A percentile compares a stretch with the other conserved stretches of the same genome.
Conservation (phyloP, 2,329 filamentous ascomycete genomes). For the Cytospora mali region DNA sequence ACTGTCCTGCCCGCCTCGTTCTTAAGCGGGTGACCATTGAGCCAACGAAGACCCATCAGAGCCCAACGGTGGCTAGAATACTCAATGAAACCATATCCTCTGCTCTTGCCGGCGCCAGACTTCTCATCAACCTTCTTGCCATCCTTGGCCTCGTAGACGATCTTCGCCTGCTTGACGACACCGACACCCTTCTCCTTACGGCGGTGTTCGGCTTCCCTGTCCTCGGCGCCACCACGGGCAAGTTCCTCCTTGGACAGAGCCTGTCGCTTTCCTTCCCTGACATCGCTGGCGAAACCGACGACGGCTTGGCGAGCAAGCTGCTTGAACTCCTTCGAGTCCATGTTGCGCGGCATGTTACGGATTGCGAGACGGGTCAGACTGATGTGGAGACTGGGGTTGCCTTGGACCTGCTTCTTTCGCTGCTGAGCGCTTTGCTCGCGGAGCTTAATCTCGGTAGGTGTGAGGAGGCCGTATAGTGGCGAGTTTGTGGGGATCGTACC, state of each 20-base stretch:
- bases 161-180: conserved; percentile 90
- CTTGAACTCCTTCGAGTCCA: conserved; percentile 87
- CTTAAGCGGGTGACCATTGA: conserved; percentile 74
- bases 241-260: conserved; percentile 90
- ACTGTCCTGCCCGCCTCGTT: conserved; percentile 76
- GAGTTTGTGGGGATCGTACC: conserved; percentile 80
- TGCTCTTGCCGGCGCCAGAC: conserved; percentile 76
- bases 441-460: conserved; percentile 81
- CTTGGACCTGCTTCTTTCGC: conserved; percentile 86
- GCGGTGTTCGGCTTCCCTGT: conserved; percentile 76
- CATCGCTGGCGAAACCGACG: conserved; percentile 90
- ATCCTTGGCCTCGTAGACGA: conserved; percentile 87
- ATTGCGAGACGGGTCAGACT: conserved; percentile 88
- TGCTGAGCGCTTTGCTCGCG: conserved; percentile 85
- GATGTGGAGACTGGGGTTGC: conserved; percentile 85
- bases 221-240: conserved; percentile 75
- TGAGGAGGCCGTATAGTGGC: conserved; percentile 73
- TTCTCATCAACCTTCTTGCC: conserved; percentile 82
- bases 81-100: conserved; percentile 97
- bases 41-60: conserved; percentile 89
- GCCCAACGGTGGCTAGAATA: conserved; percentile 93
- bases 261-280: conserved; percentile 74
- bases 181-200: conserved; percentile 81
- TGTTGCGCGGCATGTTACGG: conserved; percentile 83
- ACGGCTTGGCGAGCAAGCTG: conserved; percentile 88